Conservation (phyloP, 305 asterid species). For the Solanum hybrid region DNA sequence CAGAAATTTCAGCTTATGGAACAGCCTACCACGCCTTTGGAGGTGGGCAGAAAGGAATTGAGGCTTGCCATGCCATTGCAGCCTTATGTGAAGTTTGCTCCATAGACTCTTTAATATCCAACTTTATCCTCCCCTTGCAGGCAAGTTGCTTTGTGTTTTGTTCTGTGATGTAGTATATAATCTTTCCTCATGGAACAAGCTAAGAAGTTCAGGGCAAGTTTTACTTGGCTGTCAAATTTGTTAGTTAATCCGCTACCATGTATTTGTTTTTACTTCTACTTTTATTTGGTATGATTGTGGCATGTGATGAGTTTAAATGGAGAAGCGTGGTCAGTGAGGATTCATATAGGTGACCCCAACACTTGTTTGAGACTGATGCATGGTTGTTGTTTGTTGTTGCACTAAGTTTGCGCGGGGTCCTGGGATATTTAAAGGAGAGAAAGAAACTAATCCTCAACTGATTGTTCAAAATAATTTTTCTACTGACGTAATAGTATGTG, state of each 20-base stretch:
- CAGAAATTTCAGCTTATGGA: conserved; percentile 70
- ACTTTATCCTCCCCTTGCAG: conserved; percentile 97
- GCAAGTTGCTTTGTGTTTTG: conserved; percentile 30
- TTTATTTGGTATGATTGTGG: not conserved
- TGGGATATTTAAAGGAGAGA: not conserved
- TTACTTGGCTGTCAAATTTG: conserved; percentile 3
- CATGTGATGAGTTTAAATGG: not conserved
- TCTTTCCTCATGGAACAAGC: not conserved
- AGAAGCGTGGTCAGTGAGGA: not conserved
- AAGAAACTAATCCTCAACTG: not conserved
- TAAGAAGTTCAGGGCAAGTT: not conserved
- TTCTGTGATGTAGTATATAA: not conserved
- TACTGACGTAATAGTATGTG: too few relatives aligned
- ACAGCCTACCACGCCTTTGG: conserved; percentile 61
- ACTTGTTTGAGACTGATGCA: not conserved
- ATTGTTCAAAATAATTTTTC: not conserved
- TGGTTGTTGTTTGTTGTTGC: not conserved
- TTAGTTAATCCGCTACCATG: not conserved
- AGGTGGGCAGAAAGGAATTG: conserved; percentile 65
- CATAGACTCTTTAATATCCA: conserved; percentile 84
- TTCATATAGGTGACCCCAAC: not conserved
- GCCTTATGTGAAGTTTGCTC: conserved; percentile 94
- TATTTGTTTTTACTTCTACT: not conserved
- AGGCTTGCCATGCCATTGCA: conserved; percentile 93
- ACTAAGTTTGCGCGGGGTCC: not conserved